Evolutionary conservation across 805 yeast species (phyloP), one percentile per base, ranked within the genome.

Genomic region (Ogataea pignaliae): DNA sequence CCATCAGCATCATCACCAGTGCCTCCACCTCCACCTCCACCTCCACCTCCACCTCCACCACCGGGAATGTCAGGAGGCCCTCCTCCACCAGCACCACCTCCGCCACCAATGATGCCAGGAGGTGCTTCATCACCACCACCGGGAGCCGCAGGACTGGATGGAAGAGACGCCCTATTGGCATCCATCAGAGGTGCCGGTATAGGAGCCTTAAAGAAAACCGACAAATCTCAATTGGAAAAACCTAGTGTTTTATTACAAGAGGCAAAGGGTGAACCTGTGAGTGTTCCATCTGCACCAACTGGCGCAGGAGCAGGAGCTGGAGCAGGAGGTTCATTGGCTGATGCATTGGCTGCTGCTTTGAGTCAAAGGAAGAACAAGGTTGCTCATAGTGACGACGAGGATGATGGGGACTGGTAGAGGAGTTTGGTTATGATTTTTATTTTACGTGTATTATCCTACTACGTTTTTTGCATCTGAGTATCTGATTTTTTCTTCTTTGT

Each of bases 151-250:
- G 43, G 79, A 68, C 89, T 75, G 52, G 66, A 70, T 2, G 83
- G 82, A 0, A 71, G 96, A 54, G 95, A 86, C 61, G 95, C 95
- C 0, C 71, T 91, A 35, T 69, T 91, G 47, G 86, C 95, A 0
- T 88, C 97, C 1, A 91, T 91, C 53, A 74, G 96, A 54, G 79
- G 83, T 33, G 82, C 96, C 0, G 90, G 91, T 32, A 33, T 90
- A 4, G 83, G 84, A 0, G 57, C 78, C 6, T 73, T 91, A 52
- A 79, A 73, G 51, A 88, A 83, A 60, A 84, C 85, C 2, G 97
- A 91, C 63, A 91, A 89, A 64, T 65, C 88, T 0, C 89, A 85
- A 55, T 68, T 88, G 34, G 97, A 90, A 31, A 78, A 74, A 48
- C 96, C 97, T 10, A 80, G 84, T 32, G 87, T 76, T 0, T 55